Percentiles rank a stretch among this genome's conserved stretches.
These are phyloP conservation scores for Cyphellophora europaea DNA, from an alignment of 2,329 filamentous ascomycete species.

Conservation along the genomic window DNA sequence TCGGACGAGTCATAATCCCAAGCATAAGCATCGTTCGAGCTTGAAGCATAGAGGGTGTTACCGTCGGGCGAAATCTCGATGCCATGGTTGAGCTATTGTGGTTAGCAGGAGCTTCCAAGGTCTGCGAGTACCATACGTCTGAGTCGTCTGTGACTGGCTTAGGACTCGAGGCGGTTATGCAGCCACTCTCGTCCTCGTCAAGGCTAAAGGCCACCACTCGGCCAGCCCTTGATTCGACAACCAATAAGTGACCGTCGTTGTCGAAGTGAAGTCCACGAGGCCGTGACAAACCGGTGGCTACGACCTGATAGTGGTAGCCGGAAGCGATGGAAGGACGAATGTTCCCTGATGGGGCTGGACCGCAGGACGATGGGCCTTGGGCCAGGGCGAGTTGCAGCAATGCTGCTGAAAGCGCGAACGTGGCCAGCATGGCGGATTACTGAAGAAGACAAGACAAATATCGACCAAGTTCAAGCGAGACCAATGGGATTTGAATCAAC, in stretches of 20 bases:
- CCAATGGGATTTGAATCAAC: no score
- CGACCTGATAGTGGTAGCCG: slow-evolving; percentile 28
- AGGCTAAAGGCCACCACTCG: slow-evolving; percentile 29
- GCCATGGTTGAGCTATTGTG: slow-evolving; percentile 37
- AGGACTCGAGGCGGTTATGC: slow-evolving; percentile 13
- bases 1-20: slow-evolving; percentile 55
- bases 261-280: slow-evolving; percentile 42
- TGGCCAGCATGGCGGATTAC: no score
- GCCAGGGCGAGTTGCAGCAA: no score
- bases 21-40: slow-evolving; percentile 47
- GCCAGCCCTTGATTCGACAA: slow-evolving; percentile 33
- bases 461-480: no score
- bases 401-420: no score
- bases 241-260: slow-evolving; percentile 36
- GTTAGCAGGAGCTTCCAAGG: slow-evolving; percentile 6
- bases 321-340: slow-evolving; percentile 19
- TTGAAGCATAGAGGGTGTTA: slow-evolving; percentile 46
- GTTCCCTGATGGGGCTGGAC: slow-evolving; percentile 14
- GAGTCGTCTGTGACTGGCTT: slow-evolving; percentile 10
- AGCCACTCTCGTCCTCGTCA: slow-evolving; percentile 24
- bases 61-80: slow-evolving; percentile 41
- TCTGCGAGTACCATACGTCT: slow-evolving; percentile 1
- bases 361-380: no score
- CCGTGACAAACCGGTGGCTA: slow-evolving; percentile 34
- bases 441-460: no score